Percentiles rank a stretch among this genome's conserved stretches.
Conservation (phyloP, 495 filamentous ascomycete genomes). For the Hamigera avellanea region DNA sequence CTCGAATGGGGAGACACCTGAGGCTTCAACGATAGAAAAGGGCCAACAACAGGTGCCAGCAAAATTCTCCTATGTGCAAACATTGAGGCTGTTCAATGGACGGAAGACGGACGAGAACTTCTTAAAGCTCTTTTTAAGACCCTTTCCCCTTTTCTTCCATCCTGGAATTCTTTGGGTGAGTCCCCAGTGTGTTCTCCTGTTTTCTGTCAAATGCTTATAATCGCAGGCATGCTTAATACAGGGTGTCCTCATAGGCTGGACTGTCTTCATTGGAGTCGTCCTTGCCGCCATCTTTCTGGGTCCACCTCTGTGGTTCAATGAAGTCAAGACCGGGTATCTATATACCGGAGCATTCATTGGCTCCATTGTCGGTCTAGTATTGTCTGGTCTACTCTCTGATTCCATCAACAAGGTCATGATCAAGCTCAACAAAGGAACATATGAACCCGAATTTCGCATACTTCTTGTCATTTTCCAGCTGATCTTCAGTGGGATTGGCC, state of each 20-base stretch:
- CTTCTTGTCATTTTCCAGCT: constrained; percentile 72
- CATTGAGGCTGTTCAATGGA: constrained; percentile 65
- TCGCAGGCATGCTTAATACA: constrained; percentile 67
- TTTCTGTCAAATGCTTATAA: constrained; percentile 1
- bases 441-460: constrained; percentile 86
- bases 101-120: constrained; percentile 58
- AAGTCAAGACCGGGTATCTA: constrained; percentile 76
- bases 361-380: constrained; percentile 61
- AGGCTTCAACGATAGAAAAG: constrained; percentile 1
- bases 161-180: constrained; percentile 72
- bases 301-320: constrained; percentile 68
- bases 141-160: constrained; percentile 60
- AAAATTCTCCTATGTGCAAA: constrained; percentile 41
- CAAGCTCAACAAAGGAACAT: constrained; percentile 62
- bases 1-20: neutral
- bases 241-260: constrained; percentile 88
- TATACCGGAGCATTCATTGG: constrained; percentile 84
- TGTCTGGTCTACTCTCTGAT: constrained; percentile 66
- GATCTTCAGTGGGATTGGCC: constrained; percentile 62
- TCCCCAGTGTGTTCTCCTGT: neutral
- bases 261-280: constrained; percentile 84
- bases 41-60: constrained; percentile 6
- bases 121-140: constrained; percentile 48
- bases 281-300: constrained; percentile 72
- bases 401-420: constrained; percentile 60